These are phyloP conservation scores for Taiozyma onychis DNA, from an alignment of 1,139 yeast genomes.

Conservation along the genomic window DNA sequence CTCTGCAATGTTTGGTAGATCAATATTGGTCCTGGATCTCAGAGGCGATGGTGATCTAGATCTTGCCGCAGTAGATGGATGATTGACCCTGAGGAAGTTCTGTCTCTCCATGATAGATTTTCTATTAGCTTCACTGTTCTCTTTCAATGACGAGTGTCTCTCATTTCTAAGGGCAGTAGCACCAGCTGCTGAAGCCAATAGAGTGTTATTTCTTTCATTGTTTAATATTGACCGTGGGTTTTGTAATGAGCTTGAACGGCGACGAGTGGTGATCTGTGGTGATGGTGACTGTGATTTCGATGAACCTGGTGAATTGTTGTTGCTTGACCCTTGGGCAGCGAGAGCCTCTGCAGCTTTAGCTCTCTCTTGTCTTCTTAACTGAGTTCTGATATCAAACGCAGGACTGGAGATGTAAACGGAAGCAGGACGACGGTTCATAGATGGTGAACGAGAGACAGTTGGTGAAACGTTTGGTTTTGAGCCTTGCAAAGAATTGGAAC, in stretches of 20 bases:
- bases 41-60: constrained; percentile 8
- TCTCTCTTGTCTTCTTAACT: constrained; percentile 20
- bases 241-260: constrained; percentile 21
- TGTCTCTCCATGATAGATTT: not conserved
- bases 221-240: constrained; percentile 1
- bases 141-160: constrained; percentile 19
- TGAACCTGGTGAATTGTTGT: constrained; percentile 1
- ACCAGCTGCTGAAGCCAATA: constrained; percentile 17
- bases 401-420: constrained; percentile 19
- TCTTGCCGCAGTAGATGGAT: not conserved
- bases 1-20: constrained; percentile 7
- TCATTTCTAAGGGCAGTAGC: constrained; percentile 14
- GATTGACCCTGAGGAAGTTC: not conserved
- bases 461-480: constrained; percentile 4
- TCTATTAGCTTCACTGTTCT: constrained; percentile 6
- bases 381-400: constrained; percentile 24
- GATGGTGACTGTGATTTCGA: not conserved
- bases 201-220: constrained; percentile 2
- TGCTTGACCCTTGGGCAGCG: not conserved
- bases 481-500: constrained; percentile 8
- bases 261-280: constrained; percentile 6
- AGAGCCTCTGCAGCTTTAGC: constrained; percentile 6
- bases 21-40: not conserved
- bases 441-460: constrained; percentile 15
- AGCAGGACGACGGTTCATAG: constrained; percentile 18